phyloP scores from a whole-genome alignment of 345 rosid species.

The Salix suchowensis region DNA sequence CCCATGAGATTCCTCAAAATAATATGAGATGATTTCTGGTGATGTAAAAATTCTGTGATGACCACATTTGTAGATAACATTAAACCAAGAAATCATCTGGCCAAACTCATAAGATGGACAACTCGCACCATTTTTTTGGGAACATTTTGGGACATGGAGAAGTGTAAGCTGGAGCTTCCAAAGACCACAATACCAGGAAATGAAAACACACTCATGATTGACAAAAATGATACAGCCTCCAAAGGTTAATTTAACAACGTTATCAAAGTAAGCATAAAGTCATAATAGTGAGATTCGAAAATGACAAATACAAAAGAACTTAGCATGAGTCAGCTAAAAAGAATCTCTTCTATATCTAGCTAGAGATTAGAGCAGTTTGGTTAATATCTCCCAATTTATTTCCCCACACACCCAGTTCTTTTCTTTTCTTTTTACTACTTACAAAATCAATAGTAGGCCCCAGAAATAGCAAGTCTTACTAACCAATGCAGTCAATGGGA shows the following conservation, averaged over 20 bases:
- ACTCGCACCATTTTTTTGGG: background rate
- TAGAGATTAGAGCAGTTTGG: background rate
- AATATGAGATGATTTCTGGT: background rate
- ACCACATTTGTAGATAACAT: background rate
- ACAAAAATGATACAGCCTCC: background rate
- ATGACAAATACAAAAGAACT: background rate
- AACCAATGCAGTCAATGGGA: conserved; percentile 90
- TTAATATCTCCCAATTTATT: background rate
- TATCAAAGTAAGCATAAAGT: background rate
- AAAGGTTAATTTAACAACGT: background rate
- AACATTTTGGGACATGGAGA: background rate
- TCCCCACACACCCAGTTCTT: conserved; percentile 28
- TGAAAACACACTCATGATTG: background rate
- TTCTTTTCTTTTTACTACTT: too few species aligned
- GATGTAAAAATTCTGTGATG: background rate
- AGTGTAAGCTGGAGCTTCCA: background rate
- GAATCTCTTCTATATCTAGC: background rate
- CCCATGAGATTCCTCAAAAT: background rate
- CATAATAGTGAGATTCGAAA: background rate
- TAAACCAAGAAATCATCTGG: too few species aligned
- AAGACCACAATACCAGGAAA: background rate
- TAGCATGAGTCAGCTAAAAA: background rate
- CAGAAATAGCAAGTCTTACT: background rate
- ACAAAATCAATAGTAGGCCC: background rate
- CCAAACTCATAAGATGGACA: too few species aligned